Evolutionary conservation across 2,329 filamentous ascomycete species (phyloP).

Genomic region (Colletotrichum sp.): DNA sequence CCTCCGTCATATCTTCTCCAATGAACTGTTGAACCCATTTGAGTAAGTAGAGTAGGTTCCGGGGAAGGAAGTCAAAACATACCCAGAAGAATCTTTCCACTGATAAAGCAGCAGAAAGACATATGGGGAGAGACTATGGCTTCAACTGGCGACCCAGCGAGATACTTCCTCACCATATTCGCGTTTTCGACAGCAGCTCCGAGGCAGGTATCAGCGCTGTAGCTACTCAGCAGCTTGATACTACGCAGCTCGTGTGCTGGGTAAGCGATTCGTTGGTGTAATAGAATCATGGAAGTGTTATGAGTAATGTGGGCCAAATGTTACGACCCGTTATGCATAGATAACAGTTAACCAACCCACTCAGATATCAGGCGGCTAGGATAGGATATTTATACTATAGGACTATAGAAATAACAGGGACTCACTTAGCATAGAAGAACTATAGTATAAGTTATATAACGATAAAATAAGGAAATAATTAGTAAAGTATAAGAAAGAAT

Average conservation of each 20-base stretch:
- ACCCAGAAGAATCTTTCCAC: conserved; percentile 42
- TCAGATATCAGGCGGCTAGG: too few species aligned
- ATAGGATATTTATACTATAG: too few species aligned
- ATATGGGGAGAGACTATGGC: conserved; percentile 39
- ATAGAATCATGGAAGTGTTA: conserved; percentile 51
- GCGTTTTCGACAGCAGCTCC: conserved; percentile 48
- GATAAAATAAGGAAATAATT: too few species aligned
- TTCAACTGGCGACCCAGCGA: conserved; percentile 34
- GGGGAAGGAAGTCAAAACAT: background rate
- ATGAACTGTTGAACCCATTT: background rate
- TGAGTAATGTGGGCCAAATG: conserved; percentile 52
- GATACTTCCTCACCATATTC: conserved; percentile 48
- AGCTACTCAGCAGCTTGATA: conserved; percentile 41
- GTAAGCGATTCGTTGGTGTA: conserved; percentile 52
- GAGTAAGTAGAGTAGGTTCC: background rate
- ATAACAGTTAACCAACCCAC: too few species aligned
- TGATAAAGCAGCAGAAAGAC: conserved; percentile 49
- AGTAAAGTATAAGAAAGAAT: too few species aligned
- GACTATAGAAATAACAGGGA: too few species aligned
- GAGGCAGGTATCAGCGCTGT: conserved; percentile 52
- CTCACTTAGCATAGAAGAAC: too few species aligned
- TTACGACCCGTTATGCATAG: too few species aligned
- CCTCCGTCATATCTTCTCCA: background rate
- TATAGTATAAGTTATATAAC: too few species aligned
- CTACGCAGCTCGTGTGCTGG: conserved; percentile 32